Conservation (phyloP, 83 land plant species). For the Diphasiastrum complanatum region DNA sequence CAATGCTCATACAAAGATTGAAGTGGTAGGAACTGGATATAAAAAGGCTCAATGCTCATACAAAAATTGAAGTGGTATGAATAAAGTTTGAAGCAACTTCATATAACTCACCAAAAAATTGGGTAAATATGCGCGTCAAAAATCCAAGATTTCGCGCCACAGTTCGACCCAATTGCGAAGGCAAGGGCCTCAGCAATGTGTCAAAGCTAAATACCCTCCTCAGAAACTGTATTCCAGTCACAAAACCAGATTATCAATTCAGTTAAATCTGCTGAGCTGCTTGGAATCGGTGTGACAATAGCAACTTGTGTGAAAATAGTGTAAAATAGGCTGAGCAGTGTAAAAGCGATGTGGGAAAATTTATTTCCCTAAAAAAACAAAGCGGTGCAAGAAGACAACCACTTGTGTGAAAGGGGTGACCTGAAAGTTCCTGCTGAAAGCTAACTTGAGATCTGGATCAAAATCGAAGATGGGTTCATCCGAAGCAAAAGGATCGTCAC, state of each 20-base stretch:
- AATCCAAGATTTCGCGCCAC: constrained; percentile 77
- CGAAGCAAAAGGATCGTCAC: constrained; percentile 14
- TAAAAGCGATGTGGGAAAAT: neutral
- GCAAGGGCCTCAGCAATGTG: constrained; percentile 81
- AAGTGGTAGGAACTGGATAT: too few species aligned
- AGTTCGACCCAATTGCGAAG: constrained; percentile 61
- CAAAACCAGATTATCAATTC: neutral
- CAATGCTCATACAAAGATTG: too few species aligned
- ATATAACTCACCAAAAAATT: constrained; percentile 73
- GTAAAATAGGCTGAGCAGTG: neutral
- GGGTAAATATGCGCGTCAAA: constrained; percentile 90
- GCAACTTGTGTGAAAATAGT: neutral
- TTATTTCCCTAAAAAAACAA: too few species aligned
- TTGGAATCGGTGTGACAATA: neutral
- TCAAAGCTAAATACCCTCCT: constrained; percentile 73
- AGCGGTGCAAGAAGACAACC: neutral
- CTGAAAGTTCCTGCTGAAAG: constrained; percentile 78
- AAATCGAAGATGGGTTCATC: constrained; percentile 35
- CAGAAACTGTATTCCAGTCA: constrained; percentile 37
- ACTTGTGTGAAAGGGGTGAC: constrained; percentile 16
- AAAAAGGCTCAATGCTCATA: too few species aligned
- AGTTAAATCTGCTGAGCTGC: neutral
- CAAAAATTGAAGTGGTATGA: too few species aligned
- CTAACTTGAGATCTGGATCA: constrained; percentile 69
- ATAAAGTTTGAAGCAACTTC: neutral